Evolutionary conservation across 2,329 filamentous ascomycete genomes (phyloP), one percentile per base, ranked within the genome.

Genomic region (Pseudogymnoascus sp.): DNA sequence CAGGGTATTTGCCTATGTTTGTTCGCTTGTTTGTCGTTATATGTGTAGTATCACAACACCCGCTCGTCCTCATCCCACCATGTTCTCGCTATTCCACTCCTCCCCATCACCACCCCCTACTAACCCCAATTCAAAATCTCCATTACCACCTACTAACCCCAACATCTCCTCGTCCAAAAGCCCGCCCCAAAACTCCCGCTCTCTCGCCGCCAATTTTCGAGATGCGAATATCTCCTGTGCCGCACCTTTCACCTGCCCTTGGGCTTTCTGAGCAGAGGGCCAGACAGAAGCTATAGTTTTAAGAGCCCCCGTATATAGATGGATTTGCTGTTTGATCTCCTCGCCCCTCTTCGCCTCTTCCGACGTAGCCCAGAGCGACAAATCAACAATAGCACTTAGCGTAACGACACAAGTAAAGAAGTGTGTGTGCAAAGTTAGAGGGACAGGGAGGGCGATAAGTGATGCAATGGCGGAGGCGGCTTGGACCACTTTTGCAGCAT

Each of bases 401-500:
- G 90, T 90, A 60, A 95, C 79, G 40, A 89, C 87, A 72, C 90
- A 95, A 35, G 88, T 90, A 77, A 95, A 92, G 76, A 93, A 93
- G 64, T 91, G 90, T 0, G 86, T 92, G 75, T 96, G 91, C 33
- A 84, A 85, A 4, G 87, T 80, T 1, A 93, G 78, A 0, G 87
- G 83, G 4, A 87, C 85, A 0, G 90, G 89, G 53, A 96, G 84
- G 0, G 88, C 88, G 60, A 91, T 85, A 68, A 93, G 81, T 68
- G 85, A 83, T 65, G 88, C 89, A 66, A 96, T 88, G 62, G 89
- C 87, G 68, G 87, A 87, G 0, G 93, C 91, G 0, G 90, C 89
- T 31, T 87, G 84, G 65, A 96, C 84, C 6, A 90, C 91, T 76
- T 96, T 93, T 63, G 85, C 85, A 0, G 91, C 92, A 76, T 96